Percentiles rank a stretch among this genome's conserved stretches.
Evolutionary conservation across 768 basidiomycete species (phyloP).

Genomic region (Leccinum rimulosum): DNA sequence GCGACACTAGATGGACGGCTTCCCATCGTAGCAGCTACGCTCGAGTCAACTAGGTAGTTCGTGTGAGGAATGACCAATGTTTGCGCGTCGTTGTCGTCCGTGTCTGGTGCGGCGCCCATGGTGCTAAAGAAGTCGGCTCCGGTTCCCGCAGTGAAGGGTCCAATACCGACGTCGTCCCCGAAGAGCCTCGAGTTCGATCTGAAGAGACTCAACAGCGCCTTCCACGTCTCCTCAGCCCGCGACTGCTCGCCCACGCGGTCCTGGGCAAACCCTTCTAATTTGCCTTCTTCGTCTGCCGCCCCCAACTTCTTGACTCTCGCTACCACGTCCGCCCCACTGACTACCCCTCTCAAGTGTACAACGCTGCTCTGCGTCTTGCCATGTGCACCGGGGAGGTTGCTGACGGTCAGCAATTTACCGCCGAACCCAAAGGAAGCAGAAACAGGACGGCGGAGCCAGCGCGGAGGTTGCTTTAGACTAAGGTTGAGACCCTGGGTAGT

Average conservation of each 20-base stretch:
- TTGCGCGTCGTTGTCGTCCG: slow-evolving; percentile 32
- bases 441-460: slow-evolving; percentile 87
- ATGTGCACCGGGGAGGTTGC: slow-evolving; percentile 68
- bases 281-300: slow-evolving; percentile 53
- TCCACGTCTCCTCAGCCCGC: slow-evolving; percentile 66
- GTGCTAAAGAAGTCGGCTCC: slow-evolving; percentile 89
- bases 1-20: slow-evolving; percentile 82
- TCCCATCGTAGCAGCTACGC: slow-evolving; percentile 94
- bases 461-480: slow-evolving; percentile 92
- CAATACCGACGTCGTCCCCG: slow-evolving; percentile 67
- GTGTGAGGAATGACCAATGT: slow-evolving; percentile 70
- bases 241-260: slow-evolving; percentile 37
- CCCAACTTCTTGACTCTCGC: slow-evolving; percentile 70
- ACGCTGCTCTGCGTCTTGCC: slow-evolving; percentile 82
- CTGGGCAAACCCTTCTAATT: slow-evolving; percentile 68
- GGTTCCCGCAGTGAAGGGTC: slow-evolving; percentile 49
- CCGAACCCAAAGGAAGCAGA: slow-evolving; percentile 89
- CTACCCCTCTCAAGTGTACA: slow-evolving; percentile 75
- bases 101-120: slow-evolving; percentile 54
- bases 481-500: slow-evolving; percentile 52
- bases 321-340: slow-evolving; percentile 73
- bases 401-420: slow-evolving; percentile 78
- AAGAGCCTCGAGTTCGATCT: slow-evolving; percentile 85
- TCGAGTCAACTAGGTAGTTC: slow-evolving; percentile 79
- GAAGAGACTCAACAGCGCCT: slow-evolving; percentile 85